Evolutionary conservation across 306 rosid genomes (phyloP).

Genomic region (Dalbergia cultrata): DNA sequence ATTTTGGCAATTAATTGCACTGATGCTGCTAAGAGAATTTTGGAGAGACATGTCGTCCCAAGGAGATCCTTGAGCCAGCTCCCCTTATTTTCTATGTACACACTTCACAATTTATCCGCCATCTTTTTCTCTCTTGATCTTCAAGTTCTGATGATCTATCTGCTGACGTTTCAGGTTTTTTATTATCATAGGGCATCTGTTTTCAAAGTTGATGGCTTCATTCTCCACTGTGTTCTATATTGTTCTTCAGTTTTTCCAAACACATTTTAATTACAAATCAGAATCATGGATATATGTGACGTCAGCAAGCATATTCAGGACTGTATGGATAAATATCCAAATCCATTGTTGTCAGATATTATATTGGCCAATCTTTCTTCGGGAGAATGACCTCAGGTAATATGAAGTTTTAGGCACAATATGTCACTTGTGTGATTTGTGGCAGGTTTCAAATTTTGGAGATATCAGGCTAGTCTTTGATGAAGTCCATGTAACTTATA

Average conservation of each 20-base stretch:
- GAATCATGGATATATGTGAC: slow-evolving; percentile 67
- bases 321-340: slow-evolving; percentile 67
- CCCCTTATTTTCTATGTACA: slow-evolving; percentile 55
- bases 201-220: slow-evolving; percentile 72
- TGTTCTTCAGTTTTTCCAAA: slow-evolving; percentile 69
- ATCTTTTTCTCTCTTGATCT: slow-evolving; percentile 33
- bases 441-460: slow-evolving; percentile 42
- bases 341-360: slow-evolving; percentile 84
- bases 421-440: slow-evolving; percentile 30
- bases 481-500: slow-evolving; percentile 27
- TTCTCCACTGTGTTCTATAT: slow-evolving; percentile 69
- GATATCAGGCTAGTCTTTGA: slow-evolving; percentile 23
- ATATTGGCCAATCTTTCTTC: slow-evolving; percentile 94
- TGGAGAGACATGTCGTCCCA: slow-evolving; percentile 55
- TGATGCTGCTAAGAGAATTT: slow-evolving; percentile 62
- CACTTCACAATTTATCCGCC: slow-evolving; percentile 35
- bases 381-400: slow-evolving; percentile 78
- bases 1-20: slow-evolving; percentile 83
- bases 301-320: slow-evolving; percentile 60
- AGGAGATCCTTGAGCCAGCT: slow-evolving; percentile 58
- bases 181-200: slow-evolving; percentile 62
- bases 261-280: slow-evolving; percentile 53
- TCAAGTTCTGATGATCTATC: slow-evolving; percentile 43
- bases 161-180: slow-evolving; percentile 71
- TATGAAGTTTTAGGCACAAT: slow-evolving; percentile 28